These are phyloP conservation scores for Phlebiopsis gigantea DNA, from an alignment of 768 basidiomycete species.

Conservation along the genomic window DNA sequence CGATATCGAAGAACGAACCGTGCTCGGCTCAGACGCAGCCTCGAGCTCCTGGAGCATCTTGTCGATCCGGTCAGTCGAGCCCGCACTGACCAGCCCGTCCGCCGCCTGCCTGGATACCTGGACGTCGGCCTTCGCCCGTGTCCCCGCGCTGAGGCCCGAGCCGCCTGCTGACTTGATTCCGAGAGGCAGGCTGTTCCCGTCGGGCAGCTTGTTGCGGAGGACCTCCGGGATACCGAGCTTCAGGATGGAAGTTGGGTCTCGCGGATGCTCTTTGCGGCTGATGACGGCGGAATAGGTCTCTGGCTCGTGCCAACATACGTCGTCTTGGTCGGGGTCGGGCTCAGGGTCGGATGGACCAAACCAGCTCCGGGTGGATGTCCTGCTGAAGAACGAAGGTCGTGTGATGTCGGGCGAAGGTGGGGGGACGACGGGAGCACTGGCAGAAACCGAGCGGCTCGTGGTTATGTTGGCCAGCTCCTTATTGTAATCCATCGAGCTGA, in stretches of 20 bases:
- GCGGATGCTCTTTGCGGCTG: constrained; percentile 56
- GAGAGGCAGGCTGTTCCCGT: constrained; percentile 19
- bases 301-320: constrained; percentile 52
- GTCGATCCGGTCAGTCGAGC: constrained; percentile 32
- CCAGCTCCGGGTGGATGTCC: constrained; percentile 39
- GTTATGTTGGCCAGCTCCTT: constrained; percentile 31
- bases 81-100: constrained; percentile 41
- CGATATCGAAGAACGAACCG: constrained; percentile 1
- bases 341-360: constrained; percentile 37
- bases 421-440: constrained; percentile 5
- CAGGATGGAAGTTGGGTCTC: constrained; percentile 49
- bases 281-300: constrained; percentile 59
- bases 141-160: background rate
- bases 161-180: constrained; percentile 9
- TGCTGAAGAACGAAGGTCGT: constrained; percentile 44
- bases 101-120: constrained; percentile 45
- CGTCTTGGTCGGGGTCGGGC: constrained; percentile 59
- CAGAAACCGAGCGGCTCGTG: background rate
- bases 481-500: constrained; percentile 58
- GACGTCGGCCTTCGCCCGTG: constrained; percentile 54
- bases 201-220: constrained; percentile 45
- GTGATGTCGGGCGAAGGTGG: constrained; percentile 21
- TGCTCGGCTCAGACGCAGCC: constrained; percentile 23
- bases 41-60: constrained; percentile 44
- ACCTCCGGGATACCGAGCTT: constrained; percentile 54